These are phyloP conservation scores for Hypoxylon sp. DNA, from an alignment of 2,329 filamentous ascomycete species.

Conservation along the genomic window DNA sequence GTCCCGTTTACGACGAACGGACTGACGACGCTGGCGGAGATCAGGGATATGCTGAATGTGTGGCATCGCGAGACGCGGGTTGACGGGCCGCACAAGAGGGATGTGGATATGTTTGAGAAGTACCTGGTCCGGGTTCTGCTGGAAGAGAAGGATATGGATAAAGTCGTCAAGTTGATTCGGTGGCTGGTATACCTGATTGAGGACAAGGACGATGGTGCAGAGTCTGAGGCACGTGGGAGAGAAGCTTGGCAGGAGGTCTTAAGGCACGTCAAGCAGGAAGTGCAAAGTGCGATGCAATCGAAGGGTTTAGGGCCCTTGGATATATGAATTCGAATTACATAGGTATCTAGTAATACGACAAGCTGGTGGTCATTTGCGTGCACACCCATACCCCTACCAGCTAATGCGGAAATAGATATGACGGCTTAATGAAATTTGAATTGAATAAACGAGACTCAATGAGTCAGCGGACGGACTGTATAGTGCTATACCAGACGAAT, in stretches of 20 bases:
- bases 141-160: slow-evolving; percentile 81
- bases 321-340: too few species aligned
- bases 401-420: too few species aligned
- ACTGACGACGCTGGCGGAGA: slow-evolving; percentile 60
- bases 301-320: slow-evolving; percentile 66
- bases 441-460: too few species aligned
- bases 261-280: slow-evolving; percentile 55
- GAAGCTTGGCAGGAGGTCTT: slow-evolving; percentile 58
- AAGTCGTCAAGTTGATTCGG: slow-evolving; percentile 72
- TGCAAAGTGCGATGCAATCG: slow-evolving; percentile 63
- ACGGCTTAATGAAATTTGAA: too few species aligned
- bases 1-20: slow-evolving; percentile 56
- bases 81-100: slow-evolving; percentile 80
- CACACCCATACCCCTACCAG: too few species aligned
- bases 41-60: slow-evolving; percentile 76
- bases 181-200: slow-evolving; percentile 71
- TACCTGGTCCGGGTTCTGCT: slow-evolving; percentile 77
- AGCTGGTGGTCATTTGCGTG: neutral
- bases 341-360: too few species aligned
- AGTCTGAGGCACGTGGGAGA: slow-evolving; percentile 44
- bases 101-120: slow-evolving; percentile 76
- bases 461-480: too few species aligned
- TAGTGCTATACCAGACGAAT: too few species aligned
- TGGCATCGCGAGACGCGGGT: slow-evolving; percentile 78
- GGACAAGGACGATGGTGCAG: slow-evolving; percentile 49